Base-by-base conservation (phyloP, 2,329 filamentous ascomycete genomes). In the Pseudogymnoascus sp. region DNA sequence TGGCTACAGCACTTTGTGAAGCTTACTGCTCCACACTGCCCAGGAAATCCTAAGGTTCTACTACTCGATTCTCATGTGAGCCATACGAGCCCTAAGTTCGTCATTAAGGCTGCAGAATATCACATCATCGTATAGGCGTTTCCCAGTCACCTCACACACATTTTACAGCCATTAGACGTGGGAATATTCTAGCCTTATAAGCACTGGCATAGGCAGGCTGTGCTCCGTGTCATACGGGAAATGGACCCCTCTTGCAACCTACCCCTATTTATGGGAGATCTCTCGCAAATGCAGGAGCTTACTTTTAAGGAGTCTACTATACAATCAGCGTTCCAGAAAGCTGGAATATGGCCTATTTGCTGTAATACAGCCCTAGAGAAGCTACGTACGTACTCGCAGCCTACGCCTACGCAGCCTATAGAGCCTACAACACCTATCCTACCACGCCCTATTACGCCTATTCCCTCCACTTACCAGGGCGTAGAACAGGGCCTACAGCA, bases 151-250 rank as follows among this genome's bases (percentile, higher is more conserved):
- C 60, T 42, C 4, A 62, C 60, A 26, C 13, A 62, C 15, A 13
- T 62, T 47, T n/a, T 62, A 26, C 35, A 42, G 38, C 38, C 35
- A 42, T 62, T 62, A 47, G 60, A 62, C 23, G 36, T 62, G 3
- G 60, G 60, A 17, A 26, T 10, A 4, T 23, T 50, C 17, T 2
- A 50, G 7, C 47, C 47, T 13, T 53, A 53, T 53, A 53, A 62
- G 36, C 35, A 62, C n/a, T 62, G 13, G n/a, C 35, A 62, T 38
- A 62, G 40, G 7, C 1, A 42, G n/a, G 60, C 60, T 23, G 21
- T 62, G 19, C 60, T 44, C 11, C 3, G 15, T 23, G 60, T 36
- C 11, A 23, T 62, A 9, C n/a, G 21, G 19, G 13, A n/a, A 6
- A 8, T 61, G 13, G 59, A 61, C 10, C 3, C 15, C 17, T 0